phyloP scores from a whole-genome alignment of 805 yeast species.

The Dipodascus geniculatus region DNA sequence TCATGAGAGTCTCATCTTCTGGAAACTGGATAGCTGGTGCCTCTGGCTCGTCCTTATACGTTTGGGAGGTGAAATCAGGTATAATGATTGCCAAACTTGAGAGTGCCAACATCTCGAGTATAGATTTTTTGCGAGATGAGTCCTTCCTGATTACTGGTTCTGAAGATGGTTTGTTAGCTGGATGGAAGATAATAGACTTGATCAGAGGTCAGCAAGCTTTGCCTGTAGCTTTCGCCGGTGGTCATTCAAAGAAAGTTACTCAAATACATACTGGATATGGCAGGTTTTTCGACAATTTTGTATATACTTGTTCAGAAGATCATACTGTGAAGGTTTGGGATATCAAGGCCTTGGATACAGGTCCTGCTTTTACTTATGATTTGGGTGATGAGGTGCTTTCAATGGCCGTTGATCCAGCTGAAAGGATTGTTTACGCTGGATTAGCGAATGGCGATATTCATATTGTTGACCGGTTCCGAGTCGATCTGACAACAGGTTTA shows the following conservation, averaged over 20 bases:
- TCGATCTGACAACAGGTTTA: neutral
- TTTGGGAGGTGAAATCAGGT: neutral
- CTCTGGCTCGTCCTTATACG: neutral
- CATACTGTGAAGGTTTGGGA: neutral
- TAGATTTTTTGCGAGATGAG: neutral
- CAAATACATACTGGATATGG: neutral
- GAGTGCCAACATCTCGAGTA: neutral
- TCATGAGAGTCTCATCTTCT: neutral
- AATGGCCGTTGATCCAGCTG: neutral
- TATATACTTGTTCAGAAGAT: neutral
- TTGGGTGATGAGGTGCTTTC: neutral
- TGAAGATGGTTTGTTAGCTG: neutral
- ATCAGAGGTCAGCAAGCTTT: neutral
- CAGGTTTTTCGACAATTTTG: neutral
- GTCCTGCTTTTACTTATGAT: neutral
- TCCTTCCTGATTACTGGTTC: neutral
- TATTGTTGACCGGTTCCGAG: neutral
- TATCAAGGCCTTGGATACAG: neutral
- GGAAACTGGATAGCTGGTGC: slow-evolving; percentile 1
- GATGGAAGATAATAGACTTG: neutral
- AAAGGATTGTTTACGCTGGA: neutral
- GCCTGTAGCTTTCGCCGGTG: neutral
- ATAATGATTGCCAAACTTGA: neutral
- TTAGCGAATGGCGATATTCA: neutral
- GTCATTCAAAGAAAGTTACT: neutral